A percentile compares a stretch with the other conserved stretches of the same genome.
These are phyloP conservation scores for Trametes cinnabarina DNA, from an alignment of 768 basidiomycete genomes.

Conservation along the genomic window DNA sequence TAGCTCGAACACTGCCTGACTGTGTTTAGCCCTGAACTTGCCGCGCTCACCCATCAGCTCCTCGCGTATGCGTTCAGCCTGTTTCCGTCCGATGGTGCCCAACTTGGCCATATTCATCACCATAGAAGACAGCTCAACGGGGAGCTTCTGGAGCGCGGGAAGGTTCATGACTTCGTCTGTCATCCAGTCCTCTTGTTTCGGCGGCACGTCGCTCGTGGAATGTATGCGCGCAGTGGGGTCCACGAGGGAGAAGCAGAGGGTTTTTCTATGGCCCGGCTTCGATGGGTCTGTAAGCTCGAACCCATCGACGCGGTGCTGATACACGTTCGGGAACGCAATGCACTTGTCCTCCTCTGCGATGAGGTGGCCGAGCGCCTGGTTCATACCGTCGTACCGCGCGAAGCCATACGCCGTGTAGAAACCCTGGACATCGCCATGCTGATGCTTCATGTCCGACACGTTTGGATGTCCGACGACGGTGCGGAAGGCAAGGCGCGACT, in stretches of 20 bases:
- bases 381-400: constrained; percentile 6
- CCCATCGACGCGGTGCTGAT: constrained; percentile 37
- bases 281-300: constrained; percentile 34
- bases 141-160: constrained; percentile 4
- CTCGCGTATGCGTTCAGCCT: background rate
- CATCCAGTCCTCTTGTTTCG: constrained; percentile 32
- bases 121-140: constrained; percentile 18
- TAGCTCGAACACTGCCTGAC: background rate
- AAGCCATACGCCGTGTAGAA: constrained; percentile 1
- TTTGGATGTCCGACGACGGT: constrained; percentile 12
- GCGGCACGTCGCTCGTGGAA: constrained; percentile 32
- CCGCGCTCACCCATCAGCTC: background rate
- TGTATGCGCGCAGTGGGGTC: constrained; percentile 32
- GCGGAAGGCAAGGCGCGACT: constrained; percentile 34
- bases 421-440: constrained; percentile 3
- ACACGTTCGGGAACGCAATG: constrained; percentile 38
- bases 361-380: constrained; percentile 30
- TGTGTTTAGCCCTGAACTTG: background rate
- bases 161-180: background rate
- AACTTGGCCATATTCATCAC: constrained; percentile 1
- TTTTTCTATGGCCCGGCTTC: constrained; percentile 39
- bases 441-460: background rate
- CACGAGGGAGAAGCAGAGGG: constrained; percentile 37
- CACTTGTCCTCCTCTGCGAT: constrained; percentile 28
- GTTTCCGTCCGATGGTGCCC: background rate